phyloP scores from a whole-genome alignment of 306 rosid species.

The Sesbania bispinosa region DNA sequence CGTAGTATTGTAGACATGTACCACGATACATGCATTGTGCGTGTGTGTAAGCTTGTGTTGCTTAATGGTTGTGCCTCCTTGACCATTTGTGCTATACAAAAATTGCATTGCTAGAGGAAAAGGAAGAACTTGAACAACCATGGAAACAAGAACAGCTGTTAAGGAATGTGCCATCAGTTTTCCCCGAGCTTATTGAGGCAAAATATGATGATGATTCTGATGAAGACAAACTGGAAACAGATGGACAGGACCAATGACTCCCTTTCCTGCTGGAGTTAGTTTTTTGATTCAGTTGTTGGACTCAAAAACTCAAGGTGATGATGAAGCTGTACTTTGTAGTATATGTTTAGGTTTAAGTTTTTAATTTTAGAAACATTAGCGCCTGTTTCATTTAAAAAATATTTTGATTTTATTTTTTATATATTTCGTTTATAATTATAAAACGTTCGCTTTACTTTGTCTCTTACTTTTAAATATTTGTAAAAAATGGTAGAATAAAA shows the following conservation, averaged over 20 bases:
- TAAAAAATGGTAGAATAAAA: too few species aligned
- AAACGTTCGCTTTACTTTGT: too few species aligned
- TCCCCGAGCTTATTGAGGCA: conserved; percentile 18
- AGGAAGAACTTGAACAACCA: conserved; percentile 15
- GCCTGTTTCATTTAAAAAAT: too few species aligned
- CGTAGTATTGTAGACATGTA: too few species aligned
- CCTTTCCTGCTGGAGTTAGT: neutral
- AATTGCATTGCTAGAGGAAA: conserved; percentile 28
- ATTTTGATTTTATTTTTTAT: too few species aligned
- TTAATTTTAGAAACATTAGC: neutral
- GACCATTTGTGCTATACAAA: too few species aligned
- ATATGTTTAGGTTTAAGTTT: neutral
- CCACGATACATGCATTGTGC: too few species aligned
- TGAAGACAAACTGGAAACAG: neutral
- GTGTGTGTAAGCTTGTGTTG: too few species aligned
- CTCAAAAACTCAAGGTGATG: neutral
- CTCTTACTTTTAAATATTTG: too few species aligned
- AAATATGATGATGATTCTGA: conserved; percentile 24
- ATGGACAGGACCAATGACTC: neutral
- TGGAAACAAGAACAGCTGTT: conserved; percentile 20
- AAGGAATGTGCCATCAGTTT: conserved; percentile 4
- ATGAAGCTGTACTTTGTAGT: conserved; percentile 9
- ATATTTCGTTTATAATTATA: too few species aligned
- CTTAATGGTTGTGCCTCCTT: too few species aligned
- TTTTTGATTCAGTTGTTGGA: neutral